These are phyloP conservation scores for Chalciporus chontae DNA, from an alignment of 768 basidiomycete species.

Conservation along the genomic window DNA sequence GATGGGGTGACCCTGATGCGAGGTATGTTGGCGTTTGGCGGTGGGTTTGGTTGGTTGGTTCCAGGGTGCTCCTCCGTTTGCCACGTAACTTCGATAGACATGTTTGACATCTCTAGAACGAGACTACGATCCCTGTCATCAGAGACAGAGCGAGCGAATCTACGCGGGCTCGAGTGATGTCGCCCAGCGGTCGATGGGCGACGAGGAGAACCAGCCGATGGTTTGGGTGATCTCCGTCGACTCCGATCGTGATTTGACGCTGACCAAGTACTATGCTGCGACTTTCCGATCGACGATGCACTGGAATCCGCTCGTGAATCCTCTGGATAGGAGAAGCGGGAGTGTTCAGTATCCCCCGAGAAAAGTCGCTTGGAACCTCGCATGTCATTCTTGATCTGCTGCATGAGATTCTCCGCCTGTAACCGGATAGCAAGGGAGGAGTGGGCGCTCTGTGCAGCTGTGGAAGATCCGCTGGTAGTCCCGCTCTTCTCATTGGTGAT, in stretches of 20 bases:
- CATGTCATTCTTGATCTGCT: conserved; percentile 79
- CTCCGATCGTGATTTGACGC: conserved; percentile 28
- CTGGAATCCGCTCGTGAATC: conserved; percentile 13
- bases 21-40: conserved; percentile 17
- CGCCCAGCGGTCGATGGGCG: conserved; percentile 36
- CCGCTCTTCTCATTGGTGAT: conserved; percentile 16
- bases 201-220: conserved; percentile 22
- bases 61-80: conserved; percentile 21
- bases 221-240: conserved; percentile 21
- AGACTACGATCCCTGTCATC: conserved; percentile 42
- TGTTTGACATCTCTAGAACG: conserved; percentile 39
- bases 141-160: conserved; percentile 36
- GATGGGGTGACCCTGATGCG: conserved; percentile 30
- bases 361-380: conserved; percentile 64
- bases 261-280: conserved; percentile 27
- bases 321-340: conserved; percentile 33
- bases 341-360: conserved; percentile 60
- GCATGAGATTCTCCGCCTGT: conserved; percentile 79
- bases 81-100: conserved; percentile 42
- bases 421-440: conserved; percentile 69
- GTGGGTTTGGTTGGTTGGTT: conserved; percentile 4
- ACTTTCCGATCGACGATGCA: conserved; percentile 15
- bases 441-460: conserved; percentile 37
- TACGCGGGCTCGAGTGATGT: conserved; percentile 43
- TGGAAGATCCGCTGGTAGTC: conserved; percentile 25